phyloP scores from a whole-genome alignment of 306 rosid species.

The Inga laurina region DNA sequence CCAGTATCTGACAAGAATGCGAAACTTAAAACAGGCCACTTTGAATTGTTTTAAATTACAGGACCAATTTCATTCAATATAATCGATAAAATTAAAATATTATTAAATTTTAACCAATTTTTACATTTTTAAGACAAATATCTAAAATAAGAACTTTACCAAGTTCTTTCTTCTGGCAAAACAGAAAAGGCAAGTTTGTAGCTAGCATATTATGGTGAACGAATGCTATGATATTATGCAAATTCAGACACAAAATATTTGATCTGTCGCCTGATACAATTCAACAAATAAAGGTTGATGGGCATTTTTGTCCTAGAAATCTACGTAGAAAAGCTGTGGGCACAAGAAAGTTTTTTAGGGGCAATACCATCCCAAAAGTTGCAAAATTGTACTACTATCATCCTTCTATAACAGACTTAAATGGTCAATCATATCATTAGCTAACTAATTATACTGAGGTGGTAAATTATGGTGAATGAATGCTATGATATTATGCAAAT shows the following conservation, averaged over 20 bases:
- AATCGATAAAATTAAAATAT: neutral
- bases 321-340: too few relatives aligned
- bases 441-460: too few relatives aligned
- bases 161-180: too few relatives aligned
- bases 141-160: neutral
- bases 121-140: neutral
- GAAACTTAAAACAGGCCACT: neutral
- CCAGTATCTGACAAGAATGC: neutral
- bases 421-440: too few relatives aligned
- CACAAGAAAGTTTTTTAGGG: too few relatives aligned
- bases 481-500: neutral
- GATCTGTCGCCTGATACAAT: neutral
- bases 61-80: neutral
- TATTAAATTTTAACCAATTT: neutral
- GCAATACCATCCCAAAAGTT: too few relatives aligned
- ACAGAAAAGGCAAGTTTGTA: neutral
- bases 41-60: neutral
- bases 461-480: neutral
- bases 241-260: neutral
- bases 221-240: neutral
- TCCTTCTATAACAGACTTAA: too few relatives aligned
- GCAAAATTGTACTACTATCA: too few relatives aligned
- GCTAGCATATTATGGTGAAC: neutral
- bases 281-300: neutral
- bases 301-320: too few relatives aligned